These are phyloP conservation scores for Cicer judaicum DNA, from an alignment of 306 rosid species.

Conservation along the genomic window DNA sequence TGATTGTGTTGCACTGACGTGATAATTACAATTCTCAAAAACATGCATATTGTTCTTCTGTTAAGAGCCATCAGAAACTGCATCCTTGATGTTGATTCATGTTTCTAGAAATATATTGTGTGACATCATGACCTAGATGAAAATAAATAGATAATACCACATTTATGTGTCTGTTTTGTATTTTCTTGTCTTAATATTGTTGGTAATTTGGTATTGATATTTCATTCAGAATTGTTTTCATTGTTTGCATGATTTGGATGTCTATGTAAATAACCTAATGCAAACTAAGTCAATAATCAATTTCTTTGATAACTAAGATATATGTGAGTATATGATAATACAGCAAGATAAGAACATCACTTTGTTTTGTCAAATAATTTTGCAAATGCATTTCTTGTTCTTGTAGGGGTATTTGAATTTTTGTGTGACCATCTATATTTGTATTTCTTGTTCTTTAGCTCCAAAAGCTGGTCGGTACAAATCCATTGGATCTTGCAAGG, in stretches of 20 bases:
- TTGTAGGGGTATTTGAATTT: constrained; percentile 34
- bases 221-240: constrained; percentile 5
- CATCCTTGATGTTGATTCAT: constrained; percentile 20
- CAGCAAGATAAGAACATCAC: neutral
- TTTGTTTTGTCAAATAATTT: constrained; percentile 25
- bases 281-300: constrained; percentile 17
- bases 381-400: constrained; percentile 15
- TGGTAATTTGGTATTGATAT: constrained; percentile 1
- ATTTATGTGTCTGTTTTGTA: neutral
- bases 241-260: constrained; percentile 22
- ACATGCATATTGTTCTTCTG: neutral
- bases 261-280: constrained; percentile 8
- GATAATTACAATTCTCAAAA: neutral
- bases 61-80: neutral
- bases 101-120: neutral
- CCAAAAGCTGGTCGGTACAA: constrained; percentile 83
- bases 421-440: constrained; percentile 29
- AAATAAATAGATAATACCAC: neutral
- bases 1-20: neutral
- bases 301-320: constrained; percentile 27
- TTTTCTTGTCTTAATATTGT: neutral
- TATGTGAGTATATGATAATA: constrained; percentile 11
- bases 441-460: constrained; percentile 54
- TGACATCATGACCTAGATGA: neutral
- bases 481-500: constrained; percentile 76